Percentiles rank a stretch among this genome's conserved stretches.
Evolutionary conservation across 495 filamentous ascomycete species (phyloP).

Genomic region (Bathelium albidoporum): DNA sequence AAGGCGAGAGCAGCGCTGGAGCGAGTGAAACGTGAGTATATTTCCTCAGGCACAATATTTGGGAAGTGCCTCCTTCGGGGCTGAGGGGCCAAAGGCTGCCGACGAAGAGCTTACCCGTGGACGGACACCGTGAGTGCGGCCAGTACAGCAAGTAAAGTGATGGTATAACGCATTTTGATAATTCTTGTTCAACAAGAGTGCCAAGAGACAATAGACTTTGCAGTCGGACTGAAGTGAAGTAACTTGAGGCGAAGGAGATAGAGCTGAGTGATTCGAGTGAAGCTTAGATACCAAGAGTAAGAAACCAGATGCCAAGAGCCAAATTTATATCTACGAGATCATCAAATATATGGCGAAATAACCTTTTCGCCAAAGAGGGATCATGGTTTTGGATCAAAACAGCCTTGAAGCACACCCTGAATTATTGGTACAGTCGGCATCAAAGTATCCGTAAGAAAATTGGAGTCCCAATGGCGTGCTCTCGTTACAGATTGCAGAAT

Average conservation of each 20-base stretch:
- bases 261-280: neutral
- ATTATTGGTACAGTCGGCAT: neutral
- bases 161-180: neutral
- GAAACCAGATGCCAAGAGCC: neutral
- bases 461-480: neutral
- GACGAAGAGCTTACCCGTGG: neutral
- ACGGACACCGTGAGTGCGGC: neutral
- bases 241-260: neutral
- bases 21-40: neutral
- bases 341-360: neutral
- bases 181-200: neutral
- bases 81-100: neutral
- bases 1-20: neutral
- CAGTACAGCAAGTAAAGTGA: neutral
- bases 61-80: neutral
- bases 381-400: neutral
- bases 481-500: neutral
- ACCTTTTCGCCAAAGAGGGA: neutral
- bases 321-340: neutral
- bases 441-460: neutral
- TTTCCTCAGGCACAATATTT: neutral
- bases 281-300: neutral
- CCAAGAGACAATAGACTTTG: neutral
- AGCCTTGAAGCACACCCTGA: neutral
- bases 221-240: neutral